Conservation (phyloP, 2,329 filamentous ascomycete species). For the Aureobasidium mangrovei region DNA sequence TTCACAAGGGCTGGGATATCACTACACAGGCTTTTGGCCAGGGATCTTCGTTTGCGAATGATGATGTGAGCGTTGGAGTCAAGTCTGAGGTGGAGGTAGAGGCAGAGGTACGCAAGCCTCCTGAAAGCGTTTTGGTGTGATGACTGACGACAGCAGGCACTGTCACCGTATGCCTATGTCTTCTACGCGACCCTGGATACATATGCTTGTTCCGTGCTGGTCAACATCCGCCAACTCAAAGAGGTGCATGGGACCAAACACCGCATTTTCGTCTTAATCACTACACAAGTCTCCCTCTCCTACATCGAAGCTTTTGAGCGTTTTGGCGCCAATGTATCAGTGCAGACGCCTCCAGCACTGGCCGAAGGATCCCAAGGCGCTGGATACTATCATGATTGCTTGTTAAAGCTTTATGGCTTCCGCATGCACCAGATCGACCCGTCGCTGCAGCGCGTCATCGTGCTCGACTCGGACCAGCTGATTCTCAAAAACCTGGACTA, state of each 20-base stretch:
- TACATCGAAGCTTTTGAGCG: conserved; percentile 19
- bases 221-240: conserved; percentile 24
- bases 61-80: not conserved
- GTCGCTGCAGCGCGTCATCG: conserved; percentile 19
- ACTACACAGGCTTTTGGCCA: not conserved
- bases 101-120: not conserved
- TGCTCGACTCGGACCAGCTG: conserved; percentile 24
- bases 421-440: conserved; percentile 22
- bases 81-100: not conserved
- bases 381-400: conserved; percentile 22
- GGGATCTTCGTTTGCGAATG: not conserved
- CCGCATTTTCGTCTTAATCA: conserved; percentile 22
- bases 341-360: conserved; percentile 19
- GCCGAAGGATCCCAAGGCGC: conserved; percentile 7
- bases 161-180: conserved; percentile 20
- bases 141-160: not conserved
- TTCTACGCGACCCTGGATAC: conserved; percentile 24
- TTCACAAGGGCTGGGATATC: not conserved
- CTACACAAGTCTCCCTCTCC: conserved; percentile 14
- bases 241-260: conserved; percentile 16
- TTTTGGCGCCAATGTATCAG: conserved; percentile 17
- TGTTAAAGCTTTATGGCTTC: conserved; percentile 25
- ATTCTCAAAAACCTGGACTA: conserved; percentile 23
- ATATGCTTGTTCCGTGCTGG: conserved; percentile 24
- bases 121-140: not conserved